A percentile compares a stretch with the other conserved stretches of the same genome.
Conservation (phyloP, 2,329 filamentous ascomycete genomes). For the Chaetomium sp. region DNA sequence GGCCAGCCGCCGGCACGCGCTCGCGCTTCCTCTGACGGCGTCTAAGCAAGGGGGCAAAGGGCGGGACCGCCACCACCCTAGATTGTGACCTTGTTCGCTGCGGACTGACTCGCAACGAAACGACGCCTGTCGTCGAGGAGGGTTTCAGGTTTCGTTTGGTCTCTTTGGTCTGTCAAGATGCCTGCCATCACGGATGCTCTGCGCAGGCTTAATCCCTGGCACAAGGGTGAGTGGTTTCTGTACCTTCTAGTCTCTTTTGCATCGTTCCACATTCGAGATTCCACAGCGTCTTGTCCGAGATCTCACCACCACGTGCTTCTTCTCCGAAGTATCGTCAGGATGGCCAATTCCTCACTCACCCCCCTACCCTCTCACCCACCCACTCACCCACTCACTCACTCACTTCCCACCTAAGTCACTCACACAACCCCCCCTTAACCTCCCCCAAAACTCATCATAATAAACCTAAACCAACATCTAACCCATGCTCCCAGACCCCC, state of each 20-base stretch:
- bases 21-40: constrained; percentile 9
- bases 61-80: no score
- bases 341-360: no score
- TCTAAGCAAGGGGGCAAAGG: constrained; percentile 8
- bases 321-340: no score
- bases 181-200: constrained; percentile 17
- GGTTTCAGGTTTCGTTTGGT: no score
- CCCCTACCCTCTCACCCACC: no score
- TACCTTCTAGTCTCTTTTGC: not conserved
- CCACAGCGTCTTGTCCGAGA: no score
- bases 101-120: no score
- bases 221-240: constrained; percentile 15
- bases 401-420: not conserved
- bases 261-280: no score
- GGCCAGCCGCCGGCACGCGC: constrained; percentile 8
- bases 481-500: constrained; percentile 13
- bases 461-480: not conserved
- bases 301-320: no score
- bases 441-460: not conserved
- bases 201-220: constrained; percentile 21
- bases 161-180: constrained; percentile 12
- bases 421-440: not conserved
- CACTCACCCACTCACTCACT: not conserved
- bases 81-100: no score
- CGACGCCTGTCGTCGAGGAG: no score